phyloP scores from a whole-genome alignment of 805 yeast species.

The Barnettozyma sucrosica region DNA sequence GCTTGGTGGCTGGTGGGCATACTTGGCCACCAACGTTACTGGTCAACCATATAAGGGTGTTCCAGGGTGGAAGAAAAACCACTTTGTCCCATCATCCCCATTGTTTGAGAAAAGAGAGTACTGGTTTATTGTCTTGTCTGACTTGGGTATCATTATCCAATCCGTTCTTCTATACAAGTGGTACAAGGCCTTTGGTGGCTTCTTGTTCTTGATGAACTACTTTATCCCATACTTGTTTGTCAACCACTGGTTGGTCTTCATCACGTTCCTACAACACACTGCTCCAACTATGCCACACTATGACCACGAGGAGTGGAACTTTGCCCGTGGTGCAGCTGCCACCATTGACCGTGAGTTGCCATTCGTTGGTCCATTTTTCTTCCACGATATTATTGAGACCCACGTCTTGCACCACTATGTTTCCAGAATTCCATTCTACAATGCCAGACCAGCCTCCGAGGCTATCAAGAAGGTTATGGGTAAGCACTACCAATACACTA shows the following conservation, averaged over 20 bases:
- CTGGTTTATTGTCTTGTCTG: conserved; percentile 66
- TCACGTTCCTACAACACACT: conserved; percentile 80
- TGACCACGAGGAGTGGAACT: conserved; percentile 69
- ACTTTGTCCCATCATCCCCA: conserved; percentile 69
- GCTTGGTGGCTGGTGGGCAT: conserved; percentile 68
- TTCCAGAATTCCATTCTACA: conserved; percentile 82
- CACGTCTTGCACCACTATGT: conserved; percentile 84
- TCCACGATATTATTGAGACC: conserved; percentile 88
- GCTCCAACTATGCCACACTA: conserved; percentile 79
- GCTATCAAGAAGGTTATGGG: conserved; percentile 85
- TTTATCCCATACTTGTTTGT: conserved; percentile 71
- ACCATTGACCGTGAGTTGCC: conserved; percentile 84
- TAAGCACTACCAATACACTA: conserved; percentile 59
- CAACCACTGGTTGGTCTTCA: conserved; percentile 87
- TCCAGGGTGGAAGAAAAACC: conserved; percentile 48
- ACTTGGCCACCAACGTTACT: conserved; percentile 65
- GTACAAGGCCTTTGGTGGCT: conserved; percentile 56
- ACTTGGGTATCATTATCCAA: conserved; percentile 61
- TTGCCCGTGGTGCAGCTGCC: conserved; percentile 87
- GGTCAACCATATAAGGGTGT: conserved; percentile 60
- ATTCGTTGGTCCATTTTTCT: conserved; percentile 67
- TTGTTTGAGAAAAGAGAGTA: conserved; percentile 69
- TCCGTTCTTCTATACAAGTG: conserved; percentile 49
- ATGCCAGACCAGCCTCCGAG: conserved; percentile 73
- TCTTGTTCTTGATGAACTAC: conserved; percentile 63